phyloP scores from a whole-genome alignment of 768 basidiomycete genomes.

The Boletus huronensis region DNA sequence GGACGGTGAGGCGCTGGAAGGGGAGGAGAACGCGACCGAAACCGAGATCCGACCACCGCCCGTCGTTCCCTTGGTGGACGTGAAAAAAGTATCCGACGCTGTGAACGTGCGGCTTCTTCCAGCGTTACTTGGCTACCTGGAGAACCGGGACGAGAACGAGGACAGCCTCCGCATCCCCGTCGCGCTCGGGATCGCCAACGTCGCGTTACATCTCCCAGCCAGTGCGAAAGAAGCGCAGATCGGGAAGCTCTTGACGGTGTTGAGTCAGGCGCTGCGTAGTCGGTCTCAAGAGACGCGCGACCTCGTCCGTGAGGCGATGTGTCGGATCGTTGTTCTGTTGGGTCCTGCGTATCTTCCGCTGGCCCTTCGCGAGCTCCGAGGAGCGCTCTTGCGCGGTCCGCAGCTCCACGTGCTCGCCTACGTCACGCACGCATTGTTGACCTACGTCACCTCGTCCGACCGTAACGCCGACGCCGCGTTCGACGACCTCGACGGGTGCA shows the following conservation, averaged over 20 bases:
- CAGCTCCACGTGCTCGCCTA: slow-evolving; percentile 92
- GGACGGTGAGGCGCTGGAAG: slow-evolving; percentile 29
- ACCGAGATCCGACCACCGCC: slow-evolving; percentile 5
- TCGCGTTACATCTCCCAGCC: slow-evolving; percentile 77
- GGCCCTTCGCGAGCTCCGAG: slow-evolving; percentile 77
- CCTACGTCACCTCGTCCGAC: slow-evolving; percentile 70
- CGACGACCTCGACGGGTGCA: slow-evolving; percentile 66
- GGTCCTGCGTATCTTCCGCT: slow-evolving; percentile 73
- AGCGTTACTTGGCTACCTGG: slow-evolving; percentile 71
- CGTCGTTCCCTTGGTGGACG: slow-evolving; percentile 7
- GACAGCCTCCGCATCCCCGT: slow-evolving; percentile 87
- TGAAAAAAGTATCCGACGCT: slow-evolving; percentile 59
- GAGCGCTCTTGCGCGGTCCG: slow-evolving; percentile 83
- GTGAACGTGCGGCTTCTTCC: slow-evolving; percentile 79
- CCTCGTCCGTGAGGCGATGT: slow-evolving; percentile 76
- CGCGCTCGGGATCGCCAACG: slow-evolving; percentile 78
- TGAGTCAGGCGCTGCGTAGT: slow-evolving; percentile 90
- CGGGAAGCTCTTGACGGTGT: slow-evolving; percentile 70
- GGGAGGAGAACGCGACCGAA: slow-evolving; percentile 26
- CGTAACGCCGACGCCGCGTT: slow-evolving; percentile 45
- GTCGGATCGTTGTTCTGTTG: slow-evolving; percentile 69
- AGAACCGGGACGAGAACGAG: slow-evolving; percentile 79
- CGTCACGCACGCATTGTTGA: slow-evolving; percentile 74
- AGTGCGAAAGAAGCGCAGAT: slow-evolving; percentile 64
- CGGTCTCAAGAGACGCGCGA: slow-evolving; percentile 92